phyloP scores from a whole-genome alignment of 176 grass and related monocot genomes.

The Eleusine indica region DNA sequence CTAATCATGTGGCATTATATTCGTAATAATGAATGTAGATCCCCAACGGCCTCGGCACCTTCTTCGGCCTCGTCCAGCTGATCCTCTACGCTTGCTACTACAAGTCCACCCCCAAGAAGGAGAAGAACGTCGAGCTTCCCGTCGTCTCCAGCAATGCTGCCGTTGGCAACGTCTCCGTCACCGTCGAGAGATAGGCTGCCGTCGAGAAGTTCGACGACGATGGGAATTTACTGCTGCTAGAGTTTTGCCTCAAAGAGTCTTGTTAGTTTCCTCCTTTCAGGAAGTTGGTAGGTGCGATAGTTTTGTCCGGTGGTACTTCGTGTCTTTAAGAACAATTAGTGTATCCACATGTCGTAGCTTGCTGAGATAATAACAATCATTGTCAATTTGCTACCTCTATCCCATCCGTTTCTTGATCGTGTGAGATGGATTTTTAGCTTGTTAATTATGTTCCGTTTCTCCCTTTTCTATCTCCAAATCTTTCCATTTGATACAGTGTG shows the following conservation, averaged over 20 bases:
- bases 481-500: neutral
- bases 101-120: conserved; percentile 38
- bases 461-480: too few species aligned
- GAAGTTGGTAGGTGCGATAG: neutral
- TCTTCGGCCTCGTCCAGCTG: conserved; percentile 56
- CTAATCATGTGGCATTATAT: neutral
- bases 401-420: neutral
- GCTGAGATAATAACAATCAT: conserved; percentile 18
- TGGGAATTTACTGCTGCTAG: neutral
- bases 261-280: neutral
- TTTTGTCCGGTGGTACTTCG: neutral
- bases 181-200: conserved; percentile 43
- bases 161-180: conserved; percentile 36
- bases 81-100: conserved; percentile 73
- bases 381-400: conserved; percentile 7
- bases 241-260: conserved; percentile 23
- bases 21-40: conserved; percentile 43
- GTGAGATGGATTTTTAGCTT: neutral
- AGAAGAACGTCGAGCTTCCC: conserved; percentile 49
- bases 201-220: neutral
- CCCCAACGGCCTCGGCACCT: conserved; percentile 60
- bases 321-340: neutral
- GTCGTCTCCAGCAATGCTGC: neutral
- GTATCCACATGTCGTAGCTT: neutral
- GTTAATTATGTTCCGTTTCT: neutral